Conservation (phyloP, 345 rosid genomes). For the Rhodomyrtus tomentosa region DNA sequence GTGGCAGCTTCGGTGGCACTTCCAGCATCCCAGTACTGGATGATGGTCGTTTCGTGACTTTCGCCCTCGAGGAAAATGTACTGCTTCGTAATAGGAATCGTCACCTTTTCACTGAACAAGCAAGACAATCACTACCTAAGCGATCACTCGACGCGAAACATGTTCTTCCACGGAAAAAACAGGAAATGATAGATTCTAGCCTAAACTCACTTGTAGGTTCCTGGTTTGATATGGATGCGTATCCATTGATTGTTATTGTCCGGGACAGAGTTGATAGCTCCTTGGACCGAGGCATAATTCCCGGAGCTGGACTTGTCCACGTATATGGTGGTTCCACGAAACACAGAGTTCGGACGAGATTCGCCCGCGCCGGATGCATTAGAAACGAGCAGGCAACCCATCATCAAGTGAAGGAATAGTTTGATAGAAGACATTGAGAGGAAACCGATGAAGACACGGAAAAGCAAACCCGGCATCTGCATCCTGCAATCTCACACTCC, state of each 20-base stretch:
- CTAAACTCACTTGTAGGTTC: constrained; percentile 13
- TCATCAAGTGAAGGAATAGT: neutral
- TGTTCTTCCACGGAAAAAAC: neutral
- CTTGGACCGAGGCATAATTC: constrained; percentile 15
- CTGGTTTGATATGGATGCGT: constrained; percentile 9
- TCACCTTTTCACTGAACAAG: neutral
- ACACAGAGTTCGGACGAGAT: neutral
- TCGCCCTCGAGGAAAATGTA: neutral
- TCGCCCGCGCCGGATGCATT: neutral
- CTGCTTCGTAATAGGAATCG: neutral
- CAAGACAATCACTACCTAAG: neutral
- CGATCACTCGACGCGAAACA: neutral
- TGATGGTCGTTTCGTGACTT: neutral
- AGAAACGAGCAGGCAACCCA: neutral
- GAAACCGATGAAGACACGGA: too few species aligned
- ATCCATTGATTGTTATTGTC: constrained; percentile 16
- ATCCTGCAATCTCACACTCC: neutral
- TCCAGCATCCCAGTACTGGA: neutral
- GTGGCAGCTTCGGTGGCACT: neutral
- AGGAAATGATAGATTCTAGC: neutral
- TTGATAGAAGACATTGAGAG: neutral
- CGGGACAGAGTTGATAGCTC: constrained; percentile 26
- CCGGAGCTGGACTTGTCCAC: constrained; percentile 14
- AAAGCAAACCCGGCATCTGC: too few species aligned
- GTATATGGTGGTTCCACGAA: neutral